These are phyloP conservation scores for Amanita muscaria DNA, from an alignment of 768 basidiomycete genomes.

Conservation along the genomic window DNA sequence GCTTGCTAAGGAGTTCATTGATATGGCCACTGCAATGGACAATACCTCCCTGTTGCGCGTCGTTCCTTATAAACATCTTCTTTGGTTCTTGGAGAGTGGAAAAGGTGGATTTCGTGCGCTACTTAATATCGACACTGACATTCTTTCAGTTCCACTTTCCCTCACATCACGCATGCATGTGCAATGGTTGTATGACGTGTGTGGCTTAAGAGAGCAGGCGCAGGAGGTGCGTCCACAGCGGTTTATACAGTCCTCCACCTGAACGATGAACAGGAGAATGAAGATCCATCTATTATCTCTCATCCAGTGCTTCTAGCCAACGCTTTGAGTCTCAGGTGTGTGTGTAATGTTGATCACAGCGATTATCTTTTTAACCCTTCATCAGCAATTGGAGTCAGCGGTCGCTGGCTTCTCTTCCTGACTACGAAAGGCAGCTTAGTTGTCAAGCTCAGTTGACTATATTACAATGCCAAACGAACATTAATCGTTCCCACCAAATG, in stretches of 20 bases:
- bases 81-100: conserved; percentile 37
- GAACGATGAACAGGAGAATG: conserved; percentile 10
- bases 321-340: conserved; percentile 34
- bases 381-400: conserved; percentile 33
- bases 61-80: conserved; percentile 45
- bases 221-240: conserved; percentile 13
- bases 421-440: conserved; percentile 29
- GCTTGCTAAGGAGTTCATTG: conserved; percentile 7
- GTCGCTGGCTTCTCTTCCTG: conserved; percentile 29
- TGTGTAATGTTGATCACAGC: conserved; percentile 7
- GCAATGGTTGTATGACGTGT: conserved; percentile 45
- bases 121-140: background rate
- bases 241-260: background rate
- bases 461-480: conserved; percentile 29
- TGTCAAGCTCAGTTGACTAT: conserved; percentile 29
- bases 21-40: conserved; percentile 7
- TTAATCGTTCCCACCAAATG: conserved; percentile 35
- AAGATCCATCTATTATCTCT: conserved; percentile 35
- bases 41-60: conserved; percentile 34
- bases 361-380: conserved; percentile 2
- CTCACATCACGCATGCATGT: conserved; percentile 28
- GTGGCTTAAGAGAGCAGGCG: conserved; percentile 22
- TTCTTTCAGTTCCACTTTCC: conserved; percentile 22
- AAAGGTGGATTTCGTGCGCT: conserved; percentile 21
- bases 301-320: conserved; percentile 32